Evolutionary conservation across 768 basidiomycete genomes (phyloP), one percentile per base, ranked within the genome.

Genomic region (Mycena venus): DNA sequence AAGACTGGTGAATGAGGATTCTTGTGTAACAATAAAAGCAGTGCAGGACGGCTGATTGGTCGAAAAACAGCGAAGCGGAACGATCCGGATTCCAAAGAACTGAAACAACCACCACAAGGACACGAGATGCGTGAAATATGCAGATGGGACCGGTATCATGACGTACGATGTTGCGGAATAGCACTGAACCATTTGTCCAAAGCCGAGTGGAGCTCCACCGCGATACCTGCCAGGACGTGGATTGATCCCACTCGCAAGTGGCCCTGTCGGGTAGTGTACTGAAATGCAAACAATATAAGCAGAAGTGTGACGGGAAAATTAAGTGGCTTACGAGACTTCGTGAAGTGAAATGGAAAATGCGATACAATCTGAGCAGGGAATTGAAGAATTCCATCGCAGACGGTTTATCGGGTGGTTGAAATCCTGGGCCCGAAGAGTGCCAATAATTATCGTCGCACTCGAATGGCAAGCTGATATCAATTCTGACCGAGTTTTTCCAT

Each of bases 31-130:
- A 71, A 23, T 51, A 71, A 19, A 63, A 27, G 25, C 70, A 71
- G 62, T 71, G 25, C 49, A 71, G 53, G 9, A 29, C 53, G 14
- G 70, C 70, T 0, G 70, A 63, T 36, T 71, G 70, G 62, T 71
- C 70, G 61, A 71, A 56, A 38, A 64, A 64, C 3, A 58, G 14
- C 1, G 8, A 3, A 27, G 64, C 40, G 4, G 11, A 25, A 27
- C 36, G 27, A 23, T 27, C n/a, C 10, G 69, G 49, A 19, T 63
- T 29, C 69, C 69, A 70, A 10, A 25, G 2, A 0, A 70, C 69
- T 70, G 36, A n/a, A 7, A 3, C 1, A 51, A 49, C 23, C 4
- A 47, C n/a, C n/a, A n/a, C n/a, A 2, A 23, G 14, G 2, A 44
- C 32, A 17, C 23, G 11, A n/a, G 25, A 25, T 15, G 47, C 21